Base-by-base conservation (phyloP, 306 rosid genomes). In the Prinsepia uniflora region DNA sequence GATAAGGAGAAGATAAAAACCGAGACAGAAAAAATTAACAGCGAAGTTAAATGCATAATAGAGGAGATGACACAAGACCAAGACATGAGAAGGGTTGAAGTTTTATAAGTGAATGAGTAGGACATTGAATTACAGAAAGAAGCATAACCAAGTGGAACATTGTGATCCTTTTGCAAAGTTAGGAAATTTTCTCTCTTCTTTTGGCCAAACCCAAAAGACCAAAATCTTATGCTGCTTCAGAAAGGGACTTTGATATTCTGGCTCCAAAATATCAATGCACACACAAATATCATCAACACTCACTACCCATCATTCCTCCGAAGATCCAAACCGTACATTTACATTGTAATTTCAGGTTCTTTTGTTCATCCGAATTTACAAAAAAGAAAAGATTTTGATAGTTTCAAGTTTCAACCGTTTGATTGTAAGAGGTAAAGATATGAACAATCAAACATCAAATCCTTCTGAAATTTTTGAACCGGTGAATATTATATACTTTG, bases 231-330 rank as follows among this genome's bases (percentile, higher is more conserved):
- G 54, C 55, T 62, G 36, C 72, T 48, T 72, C 72, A 45, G 78
- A 80, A 8, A 63, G 73, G 76, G 52, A 78, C 76, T 14, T 69
- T 68, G 85, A 84, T 84, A 78, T 81, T 71, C 46, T 60, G 11
- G 53, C 13, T 2, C 66, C 53, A 62, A 56, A 76, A 76, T 66
- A 72, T 80, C 80, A 71, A 55, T 5, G 56, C 46, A 17, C 56
- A 57, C 8, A 30, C 20, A 7, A 68, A 66, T 53, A 76, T 66
- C 77, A 57, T 59, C 19, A 1, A 19, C 78, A 72, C 45, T 36
- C 65, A 40, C 54, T 4, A 49, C 11, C 41, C 17, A 67, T 47
- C 60, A 2, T 36, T 48, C 48, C 8, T 60, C 39, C 36, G 10
- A 47, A 49, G 36, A 30, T 30, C 20, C 63, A 54, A 54, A 15